These are phyloP conservation scores for Sphagnum tenellum DNA, from an alignment of 225 moss, liverwort and hornwort species.

Conservation along the genomic window DNA sequence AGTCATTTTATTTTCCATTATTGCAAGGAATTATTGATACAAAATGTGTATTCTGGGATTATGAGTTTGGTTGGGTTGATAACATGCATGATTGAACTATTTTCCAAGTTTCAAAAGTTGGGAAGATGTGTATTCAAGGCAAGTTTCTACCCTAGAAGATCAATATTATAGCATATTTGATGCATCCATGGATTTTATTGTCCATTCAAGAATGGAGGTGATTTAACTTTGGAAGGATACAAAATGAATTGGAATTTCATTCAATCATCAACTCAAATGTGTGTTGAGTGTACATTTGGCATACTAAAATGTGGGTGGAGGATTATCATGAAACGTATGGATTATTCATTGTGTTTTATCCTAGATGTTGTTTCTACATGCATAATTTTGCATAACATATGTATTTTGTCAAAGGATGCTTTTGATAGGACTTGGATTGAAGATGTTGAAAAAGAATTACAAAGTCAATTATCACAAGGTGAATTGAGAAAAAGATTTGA, in stretches of 20 bases:
- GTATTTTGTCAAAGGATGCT: not conserved
- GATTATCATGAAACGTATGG: not conserved
- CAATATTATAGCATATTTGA: not conserved
- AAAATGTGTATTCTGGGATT: not conserved
- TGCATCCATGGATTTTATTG: conserved; percentile 1
- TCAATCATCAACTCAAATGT: conserved; percentile 1
- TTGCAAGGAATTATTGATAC: not conserved
- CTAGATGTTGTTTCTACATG: not conserved
- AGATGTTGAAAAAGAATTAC: too few species aligned
- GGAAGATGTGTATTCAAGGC: not conserved
- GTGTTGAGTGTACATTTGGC: conserved; percentile 1
- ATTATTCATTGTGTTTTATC: not conserved
- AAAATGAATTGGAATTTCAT: conserved; percentile 6
- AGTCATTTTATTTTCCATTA: not conserved
- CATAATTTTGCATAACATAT: not conserved
- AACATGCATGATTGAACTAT: not conserved
- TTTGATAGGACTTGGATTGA: not conserved
- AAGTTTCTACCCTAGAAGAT: not conserved
- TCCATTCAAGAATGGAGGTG: not conserved
- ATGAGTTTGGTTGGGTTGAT: not conserved
- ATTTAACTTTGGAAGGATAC: not conserved
- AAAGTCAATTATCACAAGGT: too few species aligned
- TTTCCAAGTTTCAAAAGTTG: not conserved
- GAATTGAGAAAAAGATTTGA: not conserved
- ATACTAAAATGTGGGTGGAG: not conserved